Evolutionary conservation across 2,329 filamentous ascomycete genomes (phyloP), one percentile per base, ranked within the genome.

Genomic region (Emmonsia crescens): DNA sequence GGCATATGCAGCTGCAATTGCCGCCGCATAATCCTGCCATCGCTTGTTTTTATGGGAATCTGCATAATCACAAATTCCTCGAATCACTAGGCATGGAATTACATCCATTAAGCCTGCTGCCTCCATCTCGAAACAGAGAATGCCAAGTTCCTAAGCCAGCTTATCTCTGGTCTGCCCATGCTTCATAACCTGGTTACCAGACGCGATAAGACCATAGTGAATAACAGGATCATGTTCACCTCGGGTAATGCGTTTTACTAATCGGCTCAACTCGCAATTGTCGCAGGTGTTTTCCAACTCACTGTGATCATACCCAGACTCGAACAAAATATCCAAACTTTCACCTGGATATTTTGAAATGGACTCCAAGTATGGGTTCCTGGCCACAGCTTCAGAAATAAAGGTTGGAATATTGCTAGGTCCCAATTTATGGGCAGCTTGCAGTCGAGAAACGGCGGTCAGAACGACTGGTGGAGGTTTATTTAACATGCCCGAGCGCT

Each of bases 31-130:
- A 0, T 46, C 44, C 29, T 76, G 73, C 75, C 74, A 78, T 2
- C 46, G 36, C 10, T 77, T 71, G 29, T 70, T 71, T 64, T 76
- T 77, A 59, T 77, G 74, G 0, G 68, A 72, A 61, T 78, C 76
- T 3, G 73, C 68, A 55, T 77, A 78, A 55, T 77, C 73, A 27
- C 71, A 78, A 0, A 78, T 75, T 0, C 75, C 76, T 12, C 76
- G 76, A 51, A 79, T 72, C 0, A 75, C 65, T 0, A 79, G 61
- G 5, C 73, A 76, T 0, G 75, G 75, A 0, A 77, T 59, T 0
- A 66, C 63, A 61, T 68, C 64, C 63, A 65, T 67, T 12, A 69
- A 42, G 9, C 70, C 69, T 10, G 66, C 69, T 14, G 68, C 67
- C 60, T 73, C 71, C 71, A 73, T 74, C 61, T 73, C 72, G 19